phyloP scores from a whole-genome alignment of 2,329 filamentous ascomycete genomes.

The Coniochaeta prunicola region DNA sequence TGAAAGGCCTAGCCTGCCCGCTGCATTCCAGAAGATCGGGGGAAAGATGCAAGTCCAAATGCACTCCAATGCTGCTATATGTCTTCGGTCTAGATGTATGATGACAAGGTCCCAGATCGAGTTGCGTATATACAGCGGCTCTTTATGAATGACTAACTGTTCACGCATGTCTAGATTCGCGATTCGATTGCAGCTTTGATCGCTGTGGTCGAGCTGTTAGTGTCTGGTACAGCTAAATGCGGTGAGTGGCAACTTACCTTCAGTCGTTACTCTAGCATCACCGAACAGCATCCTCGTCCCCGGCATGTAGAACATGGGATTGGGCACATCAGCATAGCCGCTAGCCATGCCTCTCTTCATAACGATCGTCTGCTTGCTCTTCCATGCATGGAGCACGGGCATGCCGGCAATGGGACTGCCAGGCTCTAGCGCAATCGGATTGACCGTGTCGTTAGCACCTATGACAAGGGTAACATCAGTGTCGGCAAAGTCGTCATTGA shows the following conservation, averaged over 20 bases:
- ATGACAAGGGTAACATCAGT: slow-evolving; percentile 86
- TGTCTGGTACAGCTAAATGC: slow-evolving; percentile 2
- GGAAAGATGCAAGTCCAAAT: not conserved
- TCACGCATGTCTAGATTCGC: slow-evolving; percentile 10
- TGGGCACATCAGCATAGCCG: slow-evolving; percentile 85
- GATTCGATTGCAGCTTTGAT: slow-evolving; percentile 25
- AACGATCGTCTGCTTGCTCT: slow-evolving; percentile 85
- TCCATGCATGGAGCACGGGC: slow-evolving; percentile 89
- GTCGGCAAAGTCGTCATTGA: slow-evolving; percentile 83
- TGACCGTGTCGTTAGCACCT: slow-evolving; percentile 88
- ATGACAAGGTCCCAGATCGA: not conserved
- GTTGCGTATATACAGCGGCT: not conserved
- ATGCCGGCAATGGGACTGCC: slow-evolving; percentile 83
- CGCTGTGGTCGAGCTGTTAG: slow-evolving; percentile 8
- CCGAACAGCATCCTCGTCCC: slow-evolving; percentile 89
- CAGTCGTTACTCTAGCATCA: slow-evolving; percentile 77
- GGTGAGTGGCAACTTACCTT: slow-evolving; percentile 45
- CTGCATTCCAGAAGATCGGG: not conserved
- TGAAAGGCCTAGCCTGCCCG: not conserved
- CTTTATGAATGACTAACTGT: not conserved
- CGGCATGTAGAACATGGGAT: slow-evolving; percentile 91
- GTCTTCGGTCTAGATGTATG: not conserved
- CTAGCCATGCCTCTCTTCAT: slow-evolving; percentile 91
- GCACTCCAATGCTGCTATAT: not conserved
- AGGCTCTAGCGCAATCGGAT: slow-evolving; percentile 79